Evolutionary conservation across 1,284 basidiomycete species (phyloP).

Genomic region (Meripilus lineatus): DNA sequence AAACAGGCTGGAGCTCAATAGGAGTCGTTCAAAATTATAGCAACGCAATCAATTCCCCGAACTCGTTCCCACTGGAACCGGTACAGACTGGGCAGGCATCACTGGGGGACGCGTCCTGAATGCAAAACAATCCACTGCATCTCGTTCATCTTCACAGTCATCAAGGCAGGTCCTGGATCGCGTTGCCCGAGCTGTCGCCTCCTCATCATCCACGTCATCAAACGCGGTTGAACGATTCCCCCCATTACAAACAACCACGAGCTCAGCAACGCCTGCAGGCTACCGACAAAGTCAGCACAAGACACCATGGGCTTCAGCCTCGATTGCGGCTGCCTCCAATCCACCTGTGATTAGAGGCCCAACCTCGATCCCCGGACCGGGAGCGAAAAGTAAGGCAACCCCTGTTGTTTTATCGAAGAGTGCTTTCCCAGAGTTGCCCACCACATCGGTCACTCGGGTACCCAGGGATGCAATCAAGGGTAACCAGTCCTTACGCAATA

Average conservation of each 20-base stretch:
- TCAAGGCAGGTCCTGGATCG: conserved; percentile 78
- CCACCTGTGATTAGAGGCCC: conserved; percentile 17
- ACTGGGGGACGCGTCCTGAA: conserved; percentile 79
- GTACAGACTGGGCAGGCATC: conserved; percentile 71
- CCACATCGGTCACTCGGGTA: conserved; percentile 29
- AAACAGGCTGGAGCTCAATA: neutral
- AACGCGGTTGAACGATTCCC: conserved; percentile 41
- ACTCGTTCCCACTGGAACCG: conserved; percentile 55
- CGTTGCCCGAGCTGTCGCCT: conserved; percentile 79
- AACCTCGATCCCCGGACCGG: conserved; percentile 25
- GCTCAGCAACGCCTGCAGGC: conserved; percentile 27
- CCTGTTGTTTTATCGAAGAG: conserved; percentile 48
- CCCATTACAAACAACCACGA: conserved; percentile 27
- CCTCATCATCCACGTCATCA: conserved; percentile 37
- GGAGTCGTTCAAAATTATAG: too few species aligned
- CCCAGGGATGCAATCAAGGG: conserved; percentile 54
- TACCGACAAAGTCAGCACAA: conserved; percentile 42
- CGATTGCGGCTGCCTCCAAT: conserved; percentile 15
- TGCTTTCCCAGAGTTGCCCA: conserved; percentile 71
- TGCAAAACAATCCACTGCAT: conserved; percentile 71
- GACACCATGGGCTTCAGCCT: conserved; percentile 52
- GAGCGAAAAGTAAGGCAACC: conserved; percentile 25
- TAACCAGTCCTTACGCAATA: conserved; percentile 66
- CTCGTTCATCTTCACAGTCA: conserved; percentile 50
- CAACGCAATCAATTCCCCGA: conserved; percentile 84